phyloP scores from a whole-genome alignment of 169 alveolate species.

The Plasmodium fragile region DNA sequence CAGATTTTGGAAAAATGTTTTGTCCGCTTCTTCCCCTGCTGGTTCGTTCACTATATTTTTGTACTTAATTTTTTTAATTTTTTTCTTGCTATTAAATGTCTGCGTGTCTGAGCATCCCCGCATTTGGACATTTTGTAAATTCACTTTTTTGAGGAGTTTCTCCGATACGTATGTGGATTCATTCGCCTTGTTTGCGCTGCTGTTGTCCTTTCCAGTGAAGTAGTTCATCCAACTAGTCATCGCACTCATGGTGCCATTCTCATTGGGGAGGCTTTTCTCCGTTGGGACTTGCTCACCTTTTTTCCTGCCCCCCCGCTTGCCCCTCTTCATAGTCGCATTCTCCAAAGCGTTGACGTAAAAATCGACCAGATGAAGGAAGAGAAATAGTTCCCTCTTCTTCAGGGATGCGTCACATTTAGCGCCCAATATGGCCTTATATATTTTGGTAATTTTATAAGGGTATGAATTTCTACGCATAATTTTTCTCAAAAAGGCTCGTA shows the following conservation, averaged over 20 bases:
- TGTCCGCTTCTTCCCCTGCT: slow-evolving; percentile 15
- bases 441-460: slow-evolving; percentile 57
- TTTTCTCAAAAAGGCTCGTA: slow-evolving; percentile 38
- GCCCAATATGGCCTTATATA: slow-evolving; percentile 14
- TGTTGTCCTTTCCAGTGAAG: background rate
- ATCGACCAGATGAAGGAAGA: slow-evolving; percentile 32
- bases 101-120: background rate
- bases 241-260: background rate
- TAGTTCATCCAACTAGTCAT: background rate
- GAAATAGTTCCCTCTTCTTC: background rate
- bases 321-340: background rate
- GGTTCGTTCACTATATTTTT: slow-evolving; percentile 14
- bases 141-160: slow-evolving; percentile 7
- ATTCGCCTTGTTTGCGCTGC: background rate
- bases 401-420: background rate
- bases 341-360: slow-evolving; percentile 42
- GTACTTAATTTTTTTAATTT: slow-evolving; percentile 47
- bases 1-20: slow-evolving; percentile 14
- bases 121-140: background rate
- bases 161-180: background rate
- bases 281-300: background rate
- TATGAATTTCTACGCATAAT: slow-evolving; percentile 37
- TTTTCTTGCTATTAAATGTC: background rate
- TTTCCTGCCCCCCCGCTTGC: background rate
- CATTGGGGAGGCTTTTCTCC: background rate